Base-by-base conservation (phyloP, 352 stramenopile species). In the Blastocystis sp. region DNA sequence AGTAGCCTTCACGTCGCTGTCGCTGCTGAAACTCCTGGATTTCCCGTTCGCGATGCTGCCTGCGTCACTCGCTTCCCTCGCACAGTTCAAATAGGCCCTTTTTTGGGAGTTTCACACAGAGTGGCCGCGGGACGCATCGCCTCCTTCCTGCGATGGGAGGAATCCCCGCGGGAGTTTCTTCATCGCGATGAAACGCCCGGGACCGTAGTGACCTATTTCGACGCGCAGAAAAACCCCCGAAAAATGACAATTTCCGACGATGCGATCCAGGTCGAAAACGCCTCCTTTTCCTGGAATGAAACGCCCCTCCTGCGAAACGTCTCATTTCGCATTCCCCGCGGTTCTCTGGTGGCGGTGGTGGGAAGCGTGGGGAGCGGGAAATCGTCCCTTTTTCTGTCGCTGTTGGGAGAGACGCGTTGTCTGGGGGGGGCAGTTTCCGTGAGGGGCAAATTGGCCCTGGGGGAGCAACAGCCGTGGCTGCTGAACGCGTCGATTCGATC, bases 331-430 rank as follows among this genome's bases (percentile, higher is more conserved):
- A 29, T 57, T 67, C 27, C 24, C 11, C 21, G 24, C 4, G 40
- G 34, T 24, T 67, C 40, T 4, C 32, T 81, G 21, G 40, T 81
- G 27, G 69, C 69, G 4, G 40, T 81, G 4, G 69, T 81, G 54
- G 69, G 69, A 7, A 18, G 69, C 27, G 69, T 81, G 21, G 69
- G 69, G 18, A 81, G 69, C 42, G 46, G 96, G 16, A 99, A 99
- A 84, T 95, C 91, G 24, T 97, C 93, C 0, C 90, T 99, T 2
- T 84, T 99, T n/a, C 90, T 91, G 7, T 91, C 94, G 1, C 88
- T 99, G 76, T 72, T 98, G 11, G 94, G 95, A 18, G 96, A 99
- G 79, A 91, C 97, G 71, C 88, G 92, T 69, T 90, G 36, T 8
- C 67, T 56, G 0, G 21, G 11, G 18, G 89, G 89, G 24, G 81